phyloP scores from a whole-genome alignment of 768 basidiomycete species.

The Rubroboletus satanas region DNA sequence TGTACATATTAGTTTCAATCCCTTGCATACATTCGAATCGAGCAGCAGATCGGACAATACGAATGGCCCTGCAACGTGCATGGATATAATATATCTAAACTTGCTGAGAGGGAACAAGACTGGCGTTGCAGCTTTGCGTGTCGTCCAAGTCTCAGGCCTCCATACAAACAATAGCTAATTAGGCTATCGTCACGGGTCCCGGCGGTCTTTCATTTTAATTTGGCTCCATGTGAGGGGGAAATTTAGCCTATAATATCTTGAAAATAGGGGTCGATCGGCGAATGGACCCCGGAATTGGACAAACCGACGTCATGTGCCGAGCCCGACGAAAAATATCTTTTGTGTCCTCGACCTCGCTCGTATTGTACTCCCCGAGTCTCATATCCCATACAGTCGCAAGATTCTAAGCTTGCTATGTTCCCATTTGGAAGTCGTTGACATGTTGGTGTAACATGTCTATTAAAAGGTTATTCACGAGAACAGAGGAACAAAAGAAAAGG shows the following conservation, averaged over 20 bases:
- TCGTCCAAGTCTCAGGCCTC: background rate
- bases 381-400: no score
- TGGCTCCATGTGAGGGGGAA: background rate
- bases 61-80: no score
- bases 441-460: no score
- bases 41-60: background rate
- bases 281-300: background rate
- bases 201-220: background rate
- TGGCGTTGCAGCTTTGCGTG: background rate
- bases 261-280: background rate
- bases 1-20: background rate
- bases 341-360: no score
- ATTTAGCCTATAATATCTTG: background rate
- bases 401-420: no score
- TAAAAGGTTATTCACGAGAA: no score
- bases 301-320: background rate
- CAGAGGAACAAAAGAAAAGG: no score
- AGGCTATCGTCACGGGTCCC: no score
- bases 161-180: background rate
- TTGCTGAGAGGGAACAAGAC: background rate
- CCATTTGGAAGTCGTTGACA: no score
- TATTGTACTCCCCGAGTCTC: no score
- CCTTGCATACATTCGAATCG: background rate
- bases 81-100: conserved; percentile 1
- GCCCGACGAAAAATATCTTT: background rate